Evolutionary conservation across 805 yeast species (phyloP).

Genomic region (Clavispora phyllophila): DNA sequence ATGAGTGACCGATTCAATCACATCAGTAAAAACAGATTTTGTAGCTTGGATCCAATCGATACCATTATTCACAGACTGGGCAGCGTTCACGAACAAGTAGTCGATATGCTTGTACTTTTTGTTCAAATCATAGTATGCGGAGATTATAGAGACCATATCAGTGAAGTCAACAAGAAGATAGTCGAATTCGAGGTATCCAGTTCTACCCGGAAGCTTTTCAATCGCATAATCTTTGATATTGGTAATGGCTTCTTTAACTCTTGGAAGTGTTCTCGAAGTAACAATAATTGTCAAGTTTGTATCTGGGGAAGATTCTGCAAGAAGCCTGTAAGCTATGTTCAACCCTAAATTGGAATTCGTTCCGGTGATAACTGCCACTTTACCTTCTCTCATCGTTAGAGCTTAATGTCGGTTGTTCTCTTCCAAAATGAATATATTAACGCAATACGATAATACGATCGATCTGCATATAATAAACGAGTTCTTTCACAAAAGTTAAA

Average conservation of each 20-base stretch:
- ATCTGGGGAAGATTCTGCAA: conserved; percentile 52
- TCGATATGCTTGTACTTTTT: conserved; percentile 65
- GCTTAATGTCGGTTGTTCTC: not conserved
- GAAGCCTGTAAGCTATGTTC: conserved; percentile 75
- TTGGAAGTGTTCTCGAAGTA: conserved; percentile 83
- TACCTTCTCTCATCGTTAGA: conserved; percentile 16
- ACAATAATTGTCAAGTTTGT: conserved; percentile 71
- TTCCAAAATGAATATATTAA: not conserved
- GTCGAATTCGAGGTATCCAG: conserved; percentile 72
- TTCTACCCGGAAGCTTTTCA: conserved; percentile 29
- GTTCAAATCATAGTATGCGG: conserved; percentile 66
- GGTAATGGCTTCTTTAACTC: conserved; percentile 71
- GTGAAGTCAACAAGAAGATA: conserved; percentile 86
- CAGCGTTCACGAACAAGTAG: conserved; percentile 81
- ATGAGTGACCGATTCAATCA: conserved; percentile 78
- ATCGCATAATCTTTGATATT: conserved; percentile 33
- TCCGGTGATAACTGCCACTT: conserved; percentile 39
- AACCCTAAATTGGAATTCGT: conserved; percentile 69
- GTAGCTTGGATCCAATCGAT: conserved; percentile 81
- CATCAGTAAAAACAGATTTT: conserved; percentile 58
- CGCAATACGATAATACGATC: not conserved
- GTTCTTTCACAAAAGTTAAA: not conserved
- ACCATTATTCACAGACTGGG: conserved; percentile 82
- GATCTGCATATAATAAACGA: not conserved
- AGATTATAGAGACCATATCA: conserved; percentile 77